Conservation (phyloP, 441 rosid species). For the Rhodomyrtus psidioides region DNA sequence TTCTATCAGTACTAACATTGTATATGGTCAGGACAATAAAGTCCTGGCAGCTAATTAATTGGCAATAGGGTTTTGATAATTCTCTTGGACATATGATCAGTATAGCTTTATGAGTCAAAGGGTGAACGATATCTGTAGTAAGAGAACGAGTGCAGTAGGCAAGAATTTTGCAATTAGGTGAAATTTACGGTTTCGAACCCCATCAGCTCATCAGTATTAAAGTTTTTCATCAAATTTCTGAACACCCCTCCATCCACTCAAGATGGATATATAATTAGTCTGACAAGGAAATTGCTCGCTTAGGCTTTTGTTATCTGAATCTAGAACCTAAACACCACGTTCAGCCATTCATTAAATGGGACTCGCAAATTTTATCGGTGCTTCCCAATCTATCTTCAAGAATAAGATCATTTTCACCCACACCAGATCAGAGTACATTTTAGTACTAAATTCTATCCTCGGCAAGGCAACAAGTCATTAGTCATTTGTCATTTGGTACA, state of each 20-base stretch:
- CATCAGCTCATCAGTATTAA: background rate
- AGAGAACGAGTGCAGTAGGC: background rate
- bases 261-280: background rate
- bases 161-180: background rate
- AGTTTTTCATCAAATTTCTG: background rate
- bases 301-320: background rate
- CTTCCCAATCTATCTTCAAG: background rate
- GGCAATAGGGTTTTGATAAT: background rate
- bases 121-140: background rate
- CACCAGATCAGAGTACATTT: background rate
- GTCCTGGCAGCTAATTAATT: background rate
- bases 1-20: background rate
- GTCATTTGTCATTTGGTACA: background rate
- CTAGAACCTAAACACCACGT: background rate
- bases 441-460: background rate
- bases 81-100: background rate
- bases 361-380: background rate
- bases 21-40: background rate
- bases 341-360: background rate
- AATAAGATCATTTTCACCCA: background rate
- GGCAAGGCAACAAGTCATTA: background rate
- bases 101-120: background rate
- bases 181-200: background rate
- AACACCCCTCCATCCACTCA: background rate
- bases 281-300: no score